Base-by-base conservation (phyloP, 495 filamentous ascomycete species). In the Bathelium albidoporum region DNA sequence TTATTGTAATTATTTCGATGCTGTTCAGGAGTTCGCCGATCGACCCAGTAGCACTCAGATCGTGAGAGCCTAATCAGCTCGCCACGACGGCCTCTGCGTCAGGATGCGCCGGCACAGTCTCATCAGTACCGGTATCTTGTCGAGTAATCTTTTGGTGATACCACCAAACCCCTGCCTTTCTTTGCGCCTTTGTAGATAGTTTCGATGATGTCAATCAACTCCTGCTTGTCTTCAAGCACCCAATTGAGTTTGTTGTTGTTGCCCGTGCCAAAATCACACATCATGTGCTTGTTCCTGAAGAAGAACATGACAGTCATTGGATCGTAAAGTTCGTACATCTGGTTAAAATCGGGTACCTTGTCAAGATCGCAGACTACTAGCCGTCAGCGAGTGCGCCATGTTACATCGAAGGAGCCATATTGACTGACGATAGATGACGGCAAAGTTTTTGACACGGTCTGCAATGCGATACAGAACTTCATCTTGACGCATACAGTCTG, bases 241-340 rank as follows among this genome's bases (percentile, higher is more conserved):
- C 90, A 97, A 75, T 97, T 97, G 69, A 95, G 80, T 74, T 95
- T 96, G 76, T 98, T 97, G 75, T 98, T 98, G 77, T 98, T 96
- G 69, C 94, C 94, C 4, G 95, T 97, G 14, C 94, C 93, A 66
- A 96, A 94, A 85, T 97, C 94, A 73, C 88, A 92, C 89, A 95
- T 94, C 87, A 98, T 97, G 75, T 97, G 91, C 75, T 97, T 97
- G 73, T 97, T 97, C 58, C 94, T 83, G 77, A 92, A 98, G 82
- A 97, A 98, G 81, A 94, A 96, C 82, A 86, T 85, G 58, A 84
- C 65, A 2, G 82, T 82, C 64, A 84, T 75, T 1, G 83, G 76
- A 66, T 85, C 82, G 75, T 85, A 85, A 44, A 85, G 79, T 63
- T 85, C 79, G 68, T 82, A 94, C 95, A 97, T 98, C 68, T 88